Percentiles rank a stretch among this genome's conserved stretches.
Conservation (phyloP, 73 alveolate genomes). For the Paramecium pentaurelia region DNA sequence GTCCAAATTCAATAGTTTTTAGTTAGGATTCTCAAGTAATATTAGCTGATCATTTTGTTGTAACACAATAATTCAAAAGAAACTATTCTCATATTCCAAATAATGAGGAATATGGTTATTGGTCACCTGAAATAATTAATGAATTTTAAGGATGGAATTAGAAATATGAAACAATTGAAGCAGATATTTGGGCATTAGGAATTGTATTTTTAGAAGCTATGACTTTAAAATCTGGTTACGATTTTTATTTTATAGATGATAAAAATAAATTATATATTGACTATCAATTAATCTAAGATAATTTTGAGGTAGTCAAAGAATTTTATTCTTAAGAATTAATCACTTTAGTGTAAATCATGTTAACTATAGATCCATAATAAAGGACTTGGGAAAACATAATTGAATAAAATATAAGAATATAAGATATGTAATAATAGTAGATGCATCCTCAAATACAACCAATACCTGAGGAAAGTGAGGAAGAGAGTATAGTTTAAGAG, state of each 20-base stretch:
- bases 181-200: constrained; percentile 31
- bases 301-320: not conserved
- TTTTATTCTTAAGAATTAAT: not conserved
- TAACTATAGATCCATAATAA: constrained; percentile 11
- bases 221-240: constrained; percentile 5
- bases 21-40: constrained; percentile 32
- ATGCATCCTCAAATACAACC: not conserved
- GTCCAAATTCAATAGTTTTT: constrained; percentile 1
- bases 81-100: not conserved
- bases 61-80: not conserved
- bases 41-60: constrained; percentile 46
- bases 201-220: constrained; percentile 39
- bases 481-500: not conserved
- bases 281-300: not conserved
- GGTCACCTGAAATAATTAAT: constrained; percentile 43
- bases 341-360: not conserved
- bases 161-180: constrained; percentile 34
- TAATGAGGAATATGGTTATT: constrained; percentile 38
- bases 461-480: constrained; percentile 42
- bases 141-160: constrained; percentile 42
- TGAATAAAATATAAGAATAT: not conserved
- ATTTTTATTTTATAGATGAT: constrained; percentile 3
- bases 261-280: not conserved
- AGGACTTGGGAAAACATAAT: constrained; percentile 24
- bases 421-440: not conserved